A percentile compares a stretch with the other conserved stretches of the same genome.
Evolutionary conservation across 164 flowering plant genomes (phyloP).

Genomic region (Annona squamosa): DNA sequence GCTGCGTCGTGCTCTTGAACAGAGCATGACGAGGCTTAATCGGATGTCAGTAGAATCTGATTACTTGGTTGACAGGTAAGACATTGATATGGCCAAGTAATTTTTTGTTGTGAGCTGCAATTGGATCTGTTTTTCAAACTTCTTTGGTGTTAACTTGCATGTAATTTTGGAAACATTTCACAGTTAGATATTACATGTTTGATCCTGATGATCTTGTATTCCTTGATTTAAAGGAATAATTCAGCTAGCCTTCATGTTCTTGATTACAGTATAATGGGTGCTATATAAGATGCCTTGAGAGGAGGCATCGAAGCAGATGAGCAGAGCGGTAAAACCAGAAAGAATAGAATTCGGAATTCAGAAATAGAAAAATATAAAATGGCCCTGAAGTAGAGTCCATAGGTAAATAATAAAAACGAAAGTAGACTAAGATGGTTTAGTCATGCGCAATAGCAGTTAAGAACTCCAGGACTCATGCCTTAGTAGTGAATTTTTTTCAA

Average conservation of each 20-base stretch:
- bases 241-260: background rate
- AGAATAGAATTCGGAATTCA: too few relatives aligned
- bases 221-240: background rate
- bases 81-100: background rate
- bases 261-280: background rate
- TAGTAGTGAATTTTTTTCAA: too few relatives aligned
- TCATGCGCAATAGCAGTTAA: too few relatives aligned
- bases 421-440: too few relatives aligned
- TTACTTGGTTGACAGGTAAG: conserved; percentile 91
- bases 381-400: too few relatives aligned
- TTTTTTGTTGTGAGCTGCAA: background rate
- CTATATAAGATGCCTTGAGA: background rate
- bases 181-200: background rate
- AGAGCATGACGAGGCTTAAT: conserved; percentile 94
- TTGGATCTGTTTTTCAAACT: background rate
- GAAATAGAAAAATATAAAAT: too few relatives aligned
- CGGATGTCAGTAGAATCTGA: conserved; percentile 98
- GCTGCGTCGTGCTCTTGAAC: conserved; percentile 86
- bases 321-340: too few relatives aligned
- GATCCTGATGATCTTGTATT: background rate
- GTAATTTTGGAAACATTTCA: background rate
- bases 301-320: too few relatives aligned
- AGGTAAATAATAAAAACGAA: too few relatives aligned
- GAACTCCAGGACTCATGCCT: too few relatives aligned
- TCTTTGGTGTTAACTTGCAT: background rate